A percentile compares a stretch with the other conserved stretches of the same genome.
Conservation (phyloP, 495 filamentous ascomycete genomes). For the Xylaria grammica region DNA sequence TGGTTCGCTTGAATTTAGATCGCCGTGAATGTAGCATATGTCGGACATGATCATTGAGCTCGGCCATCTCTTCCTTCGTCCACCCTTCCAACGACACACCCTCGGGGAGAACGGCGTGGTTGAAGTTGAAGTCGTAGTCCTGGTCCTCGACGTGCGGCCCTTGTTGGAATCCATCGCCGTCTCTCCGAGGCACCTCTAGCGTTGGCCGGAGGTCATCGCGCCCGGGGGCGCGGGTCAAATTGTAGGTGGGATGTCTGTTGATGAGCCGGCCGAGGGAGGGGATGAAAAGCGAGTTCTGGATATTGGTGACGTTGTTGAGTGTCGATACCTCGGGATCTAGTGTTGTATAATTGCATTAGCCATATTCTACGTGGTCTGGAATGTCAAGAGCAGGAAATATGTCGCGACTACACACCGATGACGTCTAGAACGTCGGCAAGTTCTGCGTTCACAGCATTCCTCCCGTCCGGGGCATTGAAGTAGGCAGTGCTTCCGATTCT, state of each 20-base stretch:
- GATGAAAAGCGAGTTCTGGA: constrained; percentile 79
- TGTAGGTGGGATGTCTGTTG: constrained; percentile 76
- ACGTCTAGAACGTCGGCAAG: constrained; percentile 75
- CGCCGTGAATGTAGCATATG: constrained; percentile 81
- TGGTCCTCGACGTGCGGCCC: constrained; percentile 21
- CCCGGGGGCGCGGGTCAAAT: constrained; percentile 59
- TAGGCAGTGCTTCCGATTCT: constrained; percentile 34
- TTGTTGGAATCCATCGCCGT: constrained; percentile 36
- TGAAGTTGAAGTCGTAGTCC: constrained; percentile 33
- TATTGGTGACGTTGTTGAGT: constrained; percentile 75
- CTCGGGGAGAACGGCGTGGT: constrained; percentile 65
- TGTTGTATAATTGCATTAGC: no score
- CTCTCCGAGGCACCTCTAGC: constrained; percentile 29
- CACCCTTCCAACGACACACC: constrained; percentile 70
- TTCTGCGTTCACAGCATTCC: constrained; percentile 58
- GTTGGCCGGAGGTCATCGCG: constrained; percentile 28
- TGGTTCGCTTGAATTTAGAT: constrained; percentile 72
- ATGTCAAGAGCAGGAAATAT: no score
- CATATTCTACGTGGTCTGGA: no score
- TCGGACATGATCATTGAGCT: constrained; percentile 79
- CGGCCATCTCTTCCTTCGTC: constrained; percentile 68
- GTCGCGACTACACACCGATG: constrained; percentile 60
- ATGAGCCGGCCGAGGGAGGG: constrained; percentile 69
- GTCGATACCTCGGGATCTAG: constrained; percentile 77
- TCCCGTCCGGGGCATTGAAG: constrained; percentile 38